A percentile compares a stretch with the other conserved stretches of the same genome.
Evolutionary conservation across 2,329 filamentous ascomycete genomes (phyloP).

Genomic region (Drechslerella stenobrocha): DNA sequence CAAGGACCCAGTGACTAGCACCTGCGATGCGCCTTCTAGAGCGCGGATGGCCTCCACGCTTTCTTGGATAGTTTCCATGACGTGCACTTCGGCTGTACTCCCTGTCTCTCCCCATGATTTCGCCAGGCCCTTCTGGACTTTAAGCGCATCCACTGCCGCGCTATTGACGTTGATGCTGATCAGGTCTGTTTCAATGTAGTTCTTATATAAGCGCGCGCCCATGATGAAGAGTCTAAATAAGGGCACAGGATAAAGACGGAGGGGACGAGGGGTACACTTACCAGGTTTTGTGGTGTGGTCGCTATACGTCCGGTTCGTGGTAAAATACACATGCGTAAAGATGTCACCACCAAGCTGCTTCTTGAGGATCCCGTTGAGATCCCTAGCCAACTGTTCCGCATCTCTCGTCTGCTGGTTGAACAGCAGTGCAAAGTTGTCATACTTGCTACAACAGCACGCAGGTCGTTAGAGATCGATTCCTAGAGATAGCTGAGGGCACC

Average conservation of each 20-base stretch:
- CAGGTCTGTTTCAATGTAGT: too few species aligned
- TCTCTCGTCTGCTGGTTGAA: constrained; percentile 94
- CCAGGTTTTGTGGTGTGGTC: constrained; percentile 58
- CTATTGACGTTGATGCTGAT: constrained; percentile 66
- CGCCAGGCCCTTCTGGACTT: constrained; percentile 70
- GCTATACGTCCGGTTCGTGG: constrained; percentile 70
- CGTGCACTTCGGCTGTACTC: constrained; percentile 60
- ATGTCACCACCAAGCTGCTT: constrained; percentile 54
- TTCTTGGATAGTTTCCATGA: constrained; percentile 69
- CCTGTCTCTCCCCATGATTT: constrained; percentile 64
- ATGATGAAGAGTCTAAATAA: too few species aligned
- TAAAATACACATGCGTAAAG: constrained; percentile 78
- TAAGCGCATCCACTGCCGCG: constrained; percentile 63
- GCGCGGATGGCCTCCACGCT: constrained; percentile 65
- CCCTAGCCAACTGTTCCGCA: constrained; percentile 66
- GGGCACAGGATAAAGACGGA: too few species aligned
- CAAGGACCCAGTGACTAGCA: constrained; percentile 79
- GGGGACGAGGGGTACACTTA: constrained; percentile 60
- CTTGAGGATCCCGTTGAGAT: constrained; percentile 61
- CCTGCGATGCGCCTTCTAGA: constrained; percentile 60
- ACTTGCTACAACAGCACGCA: constrained; percentile 3
- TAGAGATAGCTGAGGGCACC: background rate
- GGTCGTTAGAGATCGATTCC: background rate
- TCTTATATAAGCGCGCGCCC: too few species aligned
- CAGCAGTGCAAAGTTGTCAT: constrained; percentile 64